phyloP scores from a whole-genome alignment of 1,284 basidiomycete species.

The Moniliophthora roreri region DNA sequence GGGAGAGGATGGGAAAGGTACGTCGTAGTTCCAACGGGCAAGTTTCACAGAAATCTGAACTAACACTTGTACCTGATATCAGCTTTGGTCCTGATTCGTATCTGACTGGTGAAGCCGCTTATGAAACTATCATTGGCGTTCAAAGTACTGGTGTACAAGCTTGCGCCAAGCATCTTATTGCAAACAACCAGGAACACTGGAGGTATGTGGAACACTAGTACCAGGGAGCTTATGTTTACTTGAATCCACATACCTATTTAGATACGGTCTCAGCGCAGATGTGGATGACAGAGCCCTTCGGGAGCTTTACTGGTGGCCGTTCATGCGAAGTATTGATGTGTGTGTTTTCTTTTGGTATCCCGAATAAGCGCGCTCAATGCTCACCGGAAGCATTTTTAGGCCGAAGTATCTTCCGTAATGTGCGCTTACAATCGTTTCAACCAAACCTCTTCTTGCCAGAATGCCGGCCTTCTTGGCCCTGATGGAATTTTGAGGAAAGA shows the following conservation, averaged over 20 bases:
- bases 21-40: background rate
- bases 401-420: slow-evolving; percentile 71
- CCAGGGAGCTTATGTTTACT: background rate
- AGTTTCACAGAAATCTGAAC: background rate
- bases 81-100: slow-evolving; percentile 68
- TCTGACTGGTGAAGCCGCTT: slow-evolving; percentile 63
- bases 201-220: slow-evolving; percentile 29
- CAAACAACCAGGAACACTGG: slow-evolving; percentile 56
- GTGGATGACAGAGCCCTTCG: slow-evolving; percentile 67
- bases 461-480: slow-evolving; percentile 34
- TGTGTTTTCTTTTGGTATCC: slow-evolving; percentile 8
- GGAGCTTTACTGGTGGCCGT: slow-evolving; percentile 64
- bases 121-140: slow-evolving; percentile 58
- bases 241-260: slow-evolving; percentile 1
- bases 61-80: slow-evolving; percentile 5
- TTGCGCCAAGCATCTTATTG: slow-evolving; percentile 64
- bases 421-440: slow-evolving; percentile 65
- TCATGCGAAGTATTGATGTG: slow-evolving; percentile 46
- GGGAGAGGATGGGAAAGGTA: slow-evolving; percentile 56
- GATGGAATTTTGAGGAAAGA: slow-evolving; percentile 34
- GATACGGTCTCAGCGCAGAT: slow-evolving; percentile 40
- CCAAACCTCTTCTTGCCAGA: slow-evolving; percentile 40
- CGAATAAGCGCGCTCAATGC: background rate
- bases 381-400: slow-evolving; percentile 32
- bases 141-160: slow-evolving; percentile 67